Evolutionary conservation across 2,329 filamentous ascomycete genomes (phyloP).

Genomic region (Dothideomycetes sp.): DNA sequence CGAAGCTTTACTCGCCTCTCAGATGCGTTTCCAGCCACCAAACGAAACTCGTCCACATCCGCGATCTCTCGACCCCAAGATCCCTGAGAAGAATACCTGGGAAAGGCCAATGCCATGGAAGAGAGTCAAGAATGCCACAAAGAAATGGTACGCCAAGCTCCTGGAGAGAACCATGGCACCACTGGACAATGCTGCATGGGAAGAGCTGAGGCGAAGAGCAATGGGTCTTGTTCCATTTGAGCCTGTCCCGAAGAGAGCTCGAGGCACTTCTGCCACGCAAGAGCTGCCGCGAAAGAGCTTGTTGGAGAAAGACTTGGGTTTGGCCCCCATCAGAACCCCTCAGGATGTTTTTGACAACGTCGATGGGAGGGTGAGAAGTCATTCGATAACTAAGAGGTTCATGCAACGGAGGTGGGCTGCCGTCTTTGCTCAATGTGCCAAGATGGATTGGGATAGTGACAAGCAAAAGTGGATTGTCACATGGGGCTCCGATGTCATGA

Average conservation of each 20-base stretch:
- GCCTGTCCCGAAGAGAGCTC: not conserved
- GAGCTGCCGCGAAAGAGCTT: not conserved
- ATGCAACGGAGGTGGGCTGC: slow-evolving; percentile 35
- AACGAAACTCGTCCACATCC: slow-evolving; percentile 15
- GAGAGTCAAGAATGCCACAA: slow-evolving; percentile 31
- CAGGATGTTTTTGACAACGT: not conserved
- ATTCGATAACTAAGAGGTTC: slow-evolving; percentile 29
- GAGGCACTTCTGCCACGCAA: not conserved
- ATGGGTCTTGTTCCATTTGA: slow-evolving; percentile 20
- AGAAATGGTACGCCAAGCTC: slow-evolving; percentile 31
- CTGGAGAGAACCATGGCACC: slow-evolving; percentile 33
- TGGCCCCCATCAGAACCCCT: not conserved
- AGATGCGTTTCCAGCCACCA: slow-evolving; percentile 19
- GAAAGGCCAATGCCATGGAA: slow-evolving; percentile 32
- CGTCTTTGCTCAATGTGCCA: slow-evolving; percentile 30
- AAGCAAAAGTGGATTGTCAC: slow-evolving; percentile 20
- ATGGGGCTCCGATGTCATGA: slow-evolving; percentile 19
- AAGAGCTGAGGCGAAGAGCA: slow-evolving; percentile 28
- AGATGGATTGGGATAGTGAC: slow-evolving; percentile 26
- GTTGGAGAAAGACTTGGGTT: slow-evolving; percentile 3
- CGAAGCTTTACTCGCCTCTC: slow-evolving; percentile 19
- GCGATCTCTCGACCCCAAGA: slow-evolving; percentile 8
- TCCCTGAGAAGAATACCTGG: slow-evolving; percentile 32
- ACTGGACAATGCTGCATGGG: slow-evolving; percentile 33
- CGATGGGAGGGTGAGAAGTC: slow-evolving; percentile 17